Conservation (phyloP, 768 basidiomycete species). For the Jaapia argillacea region DNA sequence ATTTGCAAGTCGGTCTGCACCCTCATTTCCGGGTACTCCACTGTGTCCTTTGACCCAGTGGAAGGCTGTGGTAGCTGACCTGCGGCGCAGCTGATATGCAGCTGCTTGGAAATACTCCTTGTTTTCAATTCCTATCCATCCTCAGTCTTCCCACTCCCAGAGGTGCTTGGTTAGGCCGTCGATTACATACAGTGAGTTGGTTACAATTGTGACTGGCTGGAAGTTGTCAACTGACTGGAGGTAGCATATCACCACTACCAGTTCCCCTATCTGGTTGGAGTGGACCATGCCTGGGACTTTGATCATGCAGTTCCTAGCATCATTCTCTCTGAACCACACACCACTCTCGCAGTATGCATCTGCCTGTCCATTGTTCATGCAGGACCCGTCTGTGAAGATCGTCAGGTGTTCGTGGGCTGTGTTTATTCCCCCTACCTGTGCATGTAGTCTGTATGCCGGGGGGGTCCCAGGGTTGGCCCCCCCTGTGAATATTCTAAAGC, state of each 20-base stretch:
- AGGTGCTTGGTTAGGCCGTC: conserved; percentile 7
- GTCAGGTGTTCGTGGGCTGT: neutral
- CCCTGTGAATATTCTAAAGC: neutral
- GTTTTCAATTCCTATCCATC: conserved; percentile 15
- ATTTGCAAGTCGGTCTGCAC: conserved; percentile 12
- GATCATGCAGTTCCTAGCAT: neutral
- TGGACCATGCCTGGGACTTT: neutral
- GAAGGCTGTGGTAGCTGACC: conserved; percentile 10
- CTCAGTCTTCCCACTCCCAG: conserved; percentile 14
- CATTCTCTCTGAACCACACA: neutral
- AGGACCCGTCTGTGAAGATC: neutral
- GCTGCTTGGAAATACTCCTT: conserved; percentile 3
- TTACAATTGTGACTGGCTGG: conserved; percentile 1
- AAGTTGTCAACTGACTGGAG: neutral
- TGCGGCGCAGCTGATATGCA: conserved; percentile 5
- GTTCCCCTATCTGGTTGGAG: neutral
- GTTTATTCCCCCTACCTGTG: neutral
- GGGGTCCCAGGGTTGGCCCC: neutral
- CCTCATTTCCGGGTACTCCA: conserved; percentile 12
- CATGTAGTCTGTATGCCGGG: neutral
- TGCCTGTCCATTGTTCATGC: neutral
- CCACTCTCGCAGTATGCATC: neutral
- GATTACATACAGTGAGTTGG: conserved; percentile 14
- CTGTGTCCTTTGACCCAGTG: conserved; percentile 19
- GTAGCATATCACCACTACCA: neutral